Evolutionary conservation across 2,329 filamentous ascomycete genomes (phyloP).

Genomic region (Epicoccum sorghinum): DNA sequence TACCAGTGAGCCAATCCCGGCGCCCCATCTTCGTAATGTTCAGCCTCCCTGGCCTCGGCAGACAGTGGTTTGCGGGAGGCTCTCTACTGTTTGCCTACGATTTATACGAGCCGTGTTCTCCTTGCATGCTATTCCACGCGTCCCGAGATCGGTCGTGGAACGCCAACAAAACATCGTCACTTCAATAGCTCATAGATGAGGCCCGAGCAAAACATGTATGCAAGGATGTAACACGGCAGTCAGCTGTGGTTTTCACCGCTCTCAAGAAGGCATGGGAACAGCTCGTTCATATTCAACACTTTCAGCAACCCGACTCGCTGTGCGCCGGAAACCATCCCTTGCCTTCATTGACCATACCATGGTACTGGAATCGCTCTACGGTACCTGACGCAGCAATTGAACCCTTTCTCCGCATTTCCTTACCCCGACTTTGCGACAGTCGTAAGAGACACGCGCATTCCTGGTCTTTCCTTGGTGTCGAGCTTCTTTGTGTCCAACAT

Average conservation of each 20-base stretch:
- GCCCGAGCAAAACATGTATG: slow-evolving; percentile 19
- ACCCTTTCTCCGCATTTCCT: slow-evolving; percentile 15
- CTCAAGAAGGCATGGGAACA: slow-evolving; percentile 7
- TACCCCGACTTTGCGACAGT: neutral
- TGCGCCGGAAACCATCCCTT: slow-evolving; percentile 21
- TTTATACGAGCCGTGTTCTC: slow-evolving; percentile 9
- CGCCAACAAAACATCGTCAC: slow-evolving; percentile 21
- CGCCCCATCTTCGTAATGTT: neutral
- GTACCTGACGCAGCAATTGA: slow-evolving; percentile 3
- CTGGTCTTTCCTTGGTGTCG: neutral
- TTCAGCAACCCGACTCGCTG: slow-evolving; percentile 17
- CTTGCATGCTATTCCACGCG: slow-evolving; percentile 23
- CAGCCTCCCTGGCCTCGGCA: slow-evolving; percentile 1
- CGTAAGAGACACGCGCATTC: neutral
- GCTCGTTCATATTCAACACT: slow-evolving; percentile 27
- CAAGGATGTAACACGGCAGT: slow-evolving; percentile 28
- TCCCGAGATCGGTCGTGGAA: slow-evolving; percentile 24
- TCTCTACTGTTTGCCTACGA: neutral
- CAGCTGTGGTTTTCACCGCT: slow-evolving; percentile 23
- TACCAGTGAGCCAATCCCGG: slow-evolving; percentile 3
- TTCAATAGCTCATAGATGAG: slow-evolving; percentile 16
- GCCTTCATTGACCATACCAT: slow-evolving; percentile 14
- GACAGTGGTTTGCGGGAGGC: slow-evolving; percentile 8
- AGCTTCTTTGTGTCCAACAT: neutral
- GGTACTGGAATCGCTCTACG: slow-evolving; percentile 18